phyloP scores from a whole-genome alignment of 2,329 filamentous ascomycete genomes.

The Alternaria atra region DNA sequence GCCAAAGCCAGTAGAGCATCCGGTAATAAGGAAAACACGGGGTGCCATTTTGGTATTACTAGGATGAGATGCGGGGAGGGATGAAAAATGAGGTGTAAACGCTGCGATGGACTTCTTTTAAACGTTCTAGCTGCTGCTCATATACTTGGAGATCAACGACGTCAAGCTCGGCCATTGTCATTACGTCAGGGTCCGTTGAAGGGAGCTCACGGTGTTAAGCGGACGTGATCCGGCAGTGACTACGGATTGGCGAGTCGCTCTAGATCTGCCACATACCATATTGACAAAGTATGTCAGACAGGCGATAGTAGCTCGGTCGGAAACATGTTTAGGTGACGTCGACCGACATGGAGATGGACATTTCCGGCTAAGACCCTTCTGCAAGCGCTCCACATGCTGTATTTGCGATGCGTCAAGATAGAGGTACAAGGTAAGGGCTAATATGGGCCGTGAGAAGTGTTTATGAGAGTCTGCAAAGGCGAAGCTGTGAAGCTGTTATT shows the following conservation, averaged over 20 bases:
- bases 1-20: slow-evolving; percentile 59
- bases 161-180: slow-evolving; percentile 1
- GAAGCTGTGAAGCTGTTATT: not conserved
- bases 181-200: slow-evolving; percentile 1
- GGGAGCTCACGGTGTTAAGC: not conserved
- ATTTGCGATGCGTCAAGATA: not conserved
- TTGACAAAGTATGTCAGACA: not conserved
- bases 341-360: not conserved
- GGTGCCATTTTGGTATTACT: slow-evolving; percentile 46
- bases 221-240: not conserved
- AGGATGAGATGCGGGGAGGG: not conserved
- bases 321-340: slow-evolving; percentile 1
- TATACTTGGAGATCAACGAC: not conserved
- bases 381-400: not conserved
- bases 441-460: not conserved
- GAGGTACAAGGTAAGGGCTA: not conserved
- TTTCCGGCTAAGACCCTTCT: slow-evolving; percentile 8
- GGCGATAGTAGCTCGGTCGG: not conserved
- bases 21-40: slow-evolving; percentile 59
- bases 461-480: not conserved
- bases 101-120: not conserved
- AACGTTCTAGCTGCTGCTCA: not conserved
- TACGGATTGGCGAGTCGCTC: not conserved
- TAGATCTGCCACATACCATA: not conserved
- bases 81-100: not conserved